Evolutionary conservation across 306 rosid genomes (phyloP).

Genomic region (Sophora flavescens): DNA sequence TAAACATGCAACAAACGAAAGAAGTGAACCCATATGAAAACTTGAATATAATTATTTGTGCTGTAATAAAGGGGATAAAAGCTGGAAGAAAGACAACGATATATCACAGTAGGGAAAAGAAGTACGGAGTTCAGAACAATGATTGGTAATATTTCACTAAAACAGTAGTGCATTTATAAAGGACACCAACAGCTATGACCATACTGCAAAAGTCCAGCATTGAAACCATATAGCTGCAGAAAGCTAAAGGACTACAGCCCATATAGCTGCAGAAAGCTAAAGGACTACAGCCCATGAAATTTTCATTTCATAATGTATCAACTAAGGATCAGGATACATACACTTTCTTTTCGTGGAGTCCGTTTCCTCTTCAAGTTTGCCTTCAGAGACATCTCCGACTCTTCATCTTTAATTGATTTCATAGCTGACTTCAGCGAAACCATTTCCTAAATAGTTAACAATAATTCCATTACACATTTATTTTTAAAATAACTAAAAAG

Average conservation of each 20-base stretch:
- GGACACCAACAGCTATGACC: not conserved
- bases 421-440: conserved; percentile 54
- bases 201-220: conserved; percentile 27
- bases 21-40: not conserved
- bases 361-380: conserved; percentile 76
- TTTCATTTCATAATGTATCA: not conserved
- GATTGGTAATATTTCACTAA: conserved; percentile 13
- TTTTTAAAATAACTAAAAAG: not conserved
- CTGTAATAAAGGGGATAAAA: not conserved
- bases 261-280: not conserved
- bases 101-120: not conserved
- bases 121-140: not conserved
- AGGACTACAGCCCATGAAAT: not conserved
- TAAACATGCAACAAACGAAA: not conserved
- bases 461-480: conserved; percentile 14
- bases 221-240: conserved; percentile 5
- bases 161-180: not conserved
- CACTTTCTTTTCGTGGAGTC: conserved; percentile 70
- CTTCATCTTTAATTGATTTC: conserved; percentile 62
- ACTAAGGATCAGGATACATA: conserved; percentile 32
- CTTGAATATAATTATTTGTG: not conserved
- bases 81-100: conserved; percentile 1
- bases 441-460: conserved; percentile 54
- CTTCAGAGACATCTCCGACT: conserved; percentile 63
- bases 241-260: not conserved